Conservation (phyloP, 163 green algal species). For the Scenedesmus sp. region DNA sequence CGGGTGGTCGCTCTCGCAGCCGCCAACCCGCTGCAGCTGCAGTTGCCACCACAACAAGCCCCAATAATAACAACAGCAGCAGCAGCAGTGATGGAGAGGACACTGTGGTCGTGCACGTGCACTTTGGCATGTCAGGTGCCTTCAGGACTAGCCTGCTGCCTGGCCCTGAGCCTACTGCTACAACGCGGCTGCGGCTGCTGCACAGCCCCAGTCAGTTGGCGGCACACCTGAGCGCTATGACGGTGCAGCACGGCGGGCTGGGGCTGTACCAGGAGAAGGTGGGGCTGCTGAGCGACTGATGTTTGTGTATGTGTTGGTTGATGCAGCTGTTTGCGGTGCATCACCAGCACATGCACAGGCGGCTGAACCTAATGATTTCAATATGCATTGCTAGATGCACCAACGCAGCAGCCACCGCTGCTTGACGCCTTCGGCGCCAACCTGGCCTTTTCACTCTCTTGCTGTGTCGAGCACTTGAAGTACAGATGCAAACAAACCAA, state of each 20-base stretch:
- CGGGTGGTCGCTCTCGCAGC: background rate
- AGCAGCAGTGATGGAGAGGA: background rate
- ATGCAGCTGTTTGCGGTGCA: background rate
- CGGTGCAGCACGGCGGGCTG: constrained; percentile 73
- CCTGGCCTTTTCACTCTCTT: too few species aligned
- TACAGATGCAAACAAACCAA: too few species aligned
- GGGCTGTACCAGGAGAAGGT: constrained; percentile 57
- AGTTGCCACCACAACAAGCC: background rate
- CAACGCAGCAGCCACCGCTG: too few species aligned
- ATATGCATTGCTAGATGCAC: too few species aligned
- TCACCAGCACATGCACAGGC: too few species aligned
- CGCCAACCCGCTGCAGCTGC: background rate
- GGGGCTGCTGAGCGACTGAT: background rate
- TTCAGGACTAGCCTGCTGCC: constrained; percentile 72
- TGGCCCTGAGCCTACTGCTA: constrained; percentile 67
- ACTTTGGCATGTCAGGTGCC: constrained; percentile 89
- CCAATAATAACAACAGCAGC: background rate
- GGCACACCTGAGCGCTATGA: constrained; percentile 90
- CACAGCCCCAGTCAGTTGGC: constrained; percentile 56
- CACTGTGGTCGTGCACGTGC: constrained; percentile 80
- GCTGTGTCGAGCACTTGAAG: too few species aligned
- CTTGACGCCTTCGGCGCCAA: too few species aligned
- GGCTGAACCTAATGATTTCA: too few species aligned
- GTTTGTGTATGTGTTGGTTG: background rate
- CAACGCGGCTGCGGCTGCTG: constrained; percentile 65